phyloP scores from a whole-genome alignment of 192 early-diverging fungal genomes.

The Umbelopsis sp. region DNA sequence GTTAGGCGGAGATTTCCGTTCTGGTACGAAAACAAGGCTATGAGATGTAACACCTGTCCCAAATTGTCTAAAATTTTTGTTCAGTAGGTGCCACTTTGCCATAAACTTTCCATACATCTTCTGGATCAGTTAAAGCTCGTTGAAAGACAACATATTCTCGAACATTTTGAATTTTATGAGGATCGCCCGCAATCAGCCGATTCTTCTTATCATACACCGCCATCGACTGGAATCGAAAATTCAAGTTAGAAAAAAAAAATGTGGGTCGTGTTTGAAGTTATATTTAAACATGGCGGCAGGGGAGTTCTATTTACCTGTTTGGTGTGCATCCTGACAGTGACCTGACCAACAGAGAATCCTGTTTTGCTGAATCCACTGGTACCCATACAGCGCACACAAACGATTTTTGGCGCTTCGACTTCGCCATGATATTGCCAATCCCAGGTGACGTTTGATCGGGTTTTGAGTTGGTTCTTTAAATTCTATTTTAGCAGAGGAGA shows the following conservation, averaged over 20 bases:
- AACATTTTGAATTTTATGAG: constrained; percentile 58
- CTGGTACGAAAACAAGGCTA: not conserved
- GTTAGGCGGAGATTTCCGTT: not conserved
- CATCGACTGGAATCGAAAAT: constrained; percentile 43
- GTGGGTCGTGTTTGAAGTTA: not conserved
- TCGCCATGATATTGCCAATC: constrained; percentile 65
- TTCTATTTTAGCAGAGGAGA: constrained; percentile 33
- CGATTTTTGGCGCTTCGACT: constrained; percentile 54
- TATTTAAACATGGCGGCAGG: not conserved
- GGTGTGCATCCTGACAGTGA: constrained; percentile 66
- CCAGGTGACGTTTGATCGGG: constrained; percentile 45
- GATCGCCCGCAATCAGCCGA: constrained; percentile 45
- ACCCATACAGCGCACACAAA: constrained; percentile 58
- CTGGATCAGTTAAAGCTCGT: constrained; percentile 56
- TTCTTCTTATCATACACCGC: constrained; percentile 53
- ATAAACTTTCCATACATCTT: constrained; percentile 65
- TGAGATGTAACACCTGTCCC: not conserved
- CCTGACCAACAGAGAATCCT: constrained; percentile 56
- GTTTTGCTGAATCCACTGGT: constrained; percentile 38
- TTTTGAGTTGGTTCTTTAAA: constrained; percentile 63
- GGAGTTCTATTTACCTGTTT: constrained; percentile 50
- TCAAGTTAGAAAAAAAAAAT: not conserved
- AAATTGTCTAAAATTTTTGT: constrained; percentile 16
- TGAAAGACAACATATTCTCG: constrained; percentile 73
- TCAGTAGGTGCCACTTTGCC: constrained; percentile 55